Percentiles rank a stretch among this genome's conserved stretches.
phyloP scores from a whole-genome alignment of 2,329 filamentous ascomycete species.

The Drechslerella stenobrocha region DNA sequence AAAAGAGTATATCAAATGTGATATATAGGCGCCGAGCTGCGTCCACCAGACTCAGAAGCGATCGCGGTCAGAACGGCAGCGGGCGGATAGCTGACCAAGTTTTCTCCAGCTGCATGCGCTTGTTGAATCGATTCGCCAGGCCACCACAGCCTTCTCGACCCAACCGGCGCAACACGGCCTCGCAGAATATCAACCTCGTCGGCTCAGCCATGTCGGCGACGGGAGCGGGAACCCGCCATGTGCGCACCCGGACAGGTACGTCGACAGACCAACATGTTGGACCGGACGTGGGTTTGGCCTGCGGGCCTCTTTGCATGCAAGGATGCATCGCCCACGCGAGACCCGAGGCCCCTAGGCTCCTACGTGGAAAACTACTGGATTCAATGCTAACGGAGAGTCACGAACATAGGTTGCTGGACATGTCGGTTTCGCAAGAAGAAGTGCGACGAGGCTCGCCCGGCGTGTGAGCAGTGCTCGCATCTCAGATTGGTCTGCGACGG shows the following conservation, averaged over 20 bases:
- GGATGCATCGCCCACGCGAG: too few species aligned
- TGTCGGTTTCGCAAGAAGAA: constrained; percentile 56
- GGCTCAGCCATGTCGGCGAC: too few species aligned
- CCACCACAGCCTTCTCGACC: constrained; percentile 12
- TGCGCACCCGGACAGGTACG: constrained; percentile 45
- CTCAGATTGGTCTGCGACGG: constrained; percentile 54
- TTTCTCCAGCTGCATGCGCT: background rate
- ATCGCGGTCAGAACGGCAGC: background rate
- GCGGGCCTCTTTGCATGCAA: too few species aligned
- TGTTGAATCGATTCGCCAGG: constrained; percentile 29
- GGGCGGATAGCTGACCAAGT: background rate
- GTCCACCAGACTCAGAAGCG: background rate
- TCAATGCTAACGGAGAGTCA: background rate
- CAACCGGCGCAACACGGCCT: constrained; percentile 24
- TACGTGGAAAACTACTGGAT: background rate
- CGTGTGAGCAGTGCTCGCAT: constrained; percentile 55
- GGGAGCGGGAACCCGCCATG: constrained; percentile 39
- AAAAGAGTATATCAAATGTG: background rate
- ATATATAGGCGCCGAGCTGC: background rate
- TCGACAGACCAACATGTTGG: constrained; percentile 1
- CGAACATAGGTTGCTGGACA: constrained; percentile 55
- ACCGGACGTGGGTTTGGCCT: background rate
- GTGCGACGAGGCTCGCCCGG: constrained; percentile 55
- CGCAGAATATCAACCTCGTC: constrained; percentile 11
- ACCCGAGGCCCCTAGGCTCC: background rate